These are phyloP conservation scores for Chamaecyparis obtusa DNA, from an alignment of 75 land plant genomes.

Conservation along the genomic window DNA sequence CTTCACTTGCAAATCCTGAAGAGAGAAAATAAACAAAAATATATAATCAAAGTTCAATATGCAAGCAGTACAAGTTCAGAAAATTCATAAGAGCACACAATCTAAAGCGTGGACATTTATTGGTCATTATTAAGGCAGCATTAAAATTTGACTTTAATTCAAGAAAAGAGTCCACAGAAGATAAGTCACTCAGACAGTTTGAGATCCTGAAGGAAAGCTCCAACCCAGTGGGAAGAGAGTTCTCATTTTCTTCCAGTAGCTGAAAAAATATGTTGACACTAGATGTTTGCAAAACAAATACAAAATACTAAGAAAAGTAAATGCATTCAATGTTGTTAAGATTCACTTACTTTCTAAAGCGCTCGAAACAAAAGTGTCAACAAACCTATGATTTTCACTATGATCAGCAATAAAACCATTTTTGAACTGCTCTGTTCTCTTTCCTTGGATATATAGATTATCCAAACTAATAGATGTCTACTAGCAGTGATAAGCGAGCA, in stretches of 20 bases:
- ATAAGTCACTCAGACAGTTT: background rate
- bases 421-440: background rate
- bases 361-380: background rate
- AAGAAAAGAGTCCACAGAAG: background rate
- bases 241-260: background rate
- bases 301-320: background rate
- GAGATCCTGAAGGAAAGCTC: background rate
- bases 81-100: background rate
- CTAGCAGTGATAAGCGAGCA: background rate
- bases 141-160: background rate
- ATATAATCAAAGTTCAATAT: background rate
- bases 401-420: background rate
- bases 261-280: background rate
- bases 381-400: background rate
- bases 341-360: background rate
- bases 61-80: background rate
- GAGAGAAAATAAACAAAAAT: background rate
- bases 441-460: background rate
- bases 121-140: background rate
- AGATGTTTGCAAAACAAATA: background rate
- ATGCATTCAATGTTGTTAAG: background rate
- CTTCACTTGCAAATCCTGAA: constrained; percentile 56
- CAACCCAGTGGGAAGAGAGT: background rate
- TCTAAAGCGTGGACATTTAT: background rate
- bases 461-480: background rate